Conservation (phyloP, 306 rosid genomes). For the Betula pendula region DNA sequence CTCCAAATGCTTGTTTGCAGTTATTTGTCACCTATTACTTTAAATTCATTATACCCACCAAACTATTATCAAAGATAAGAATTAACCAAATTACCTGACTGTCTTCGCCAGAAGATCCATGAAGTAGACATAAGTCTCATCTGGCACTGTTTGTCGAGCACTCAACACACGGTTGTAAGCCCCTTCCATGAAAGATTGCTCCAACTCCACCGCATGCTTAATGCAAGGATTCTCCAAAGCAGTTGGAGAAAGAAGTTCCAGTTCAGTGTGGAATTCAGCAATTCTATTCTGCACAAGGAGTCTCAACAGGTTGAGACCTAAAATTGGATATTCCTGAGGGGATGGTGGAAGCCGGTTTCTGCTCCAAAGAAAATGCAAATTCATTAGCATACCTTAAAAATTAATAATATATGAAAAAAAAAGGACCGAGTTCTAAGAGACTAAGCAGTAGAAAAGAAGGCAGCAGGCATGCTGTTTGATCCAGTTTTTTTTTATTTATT, state of each 20-base stretch:
- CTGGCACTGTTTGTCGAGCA: constrained; percentile 93
- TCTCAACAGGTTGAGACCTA: constrained; percentile 96
- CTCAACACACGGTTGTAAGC: constrained; percentile 95
- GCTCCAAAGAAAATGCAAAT: constrained; percentile 38
- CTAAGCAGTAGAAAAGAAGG: background rate
- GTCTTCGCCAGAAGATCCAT: constrained; percentile 99
- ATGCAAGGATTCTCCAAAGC: constrained; percentile 95
- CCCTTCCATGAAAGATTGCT: constrained; percentile 99
- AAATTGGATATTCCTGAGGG: constrained; percentile 81
- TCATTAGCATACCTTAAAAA: constrained; percentile 7
- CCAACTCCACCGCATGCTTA: constrained; percentile 95
- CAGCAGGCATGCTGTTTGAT: background rate
- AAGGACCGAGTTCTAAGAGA: background rate
- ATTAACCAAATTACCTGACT: constrained; percentile 59
- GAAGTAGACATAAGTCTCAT: constrained; percentile 82
- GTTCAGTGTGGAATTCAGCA: constrained; percentile 96
- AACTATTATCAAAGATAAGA: constrained; percentile 3
- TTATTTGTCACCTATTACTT: constrained; percentile 9
- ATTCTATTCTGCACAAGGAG: constrained; percentile 97
- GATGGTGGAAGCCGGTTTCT: constrained; percentile 81
- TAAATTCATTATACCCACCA: constrained; percentile 1
- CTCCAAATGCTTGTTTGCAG: background rate
- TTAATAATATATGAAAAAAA: background rate
- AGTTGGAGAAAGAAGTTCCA: constrained; percentile 77
- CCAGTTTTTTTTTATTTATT: background rate